These are phyloP conservation scores for Phytophthora pseudosyringae DNA, from an alignment of 352 stramenopile species.

Conservation along the genomic window DNA sequence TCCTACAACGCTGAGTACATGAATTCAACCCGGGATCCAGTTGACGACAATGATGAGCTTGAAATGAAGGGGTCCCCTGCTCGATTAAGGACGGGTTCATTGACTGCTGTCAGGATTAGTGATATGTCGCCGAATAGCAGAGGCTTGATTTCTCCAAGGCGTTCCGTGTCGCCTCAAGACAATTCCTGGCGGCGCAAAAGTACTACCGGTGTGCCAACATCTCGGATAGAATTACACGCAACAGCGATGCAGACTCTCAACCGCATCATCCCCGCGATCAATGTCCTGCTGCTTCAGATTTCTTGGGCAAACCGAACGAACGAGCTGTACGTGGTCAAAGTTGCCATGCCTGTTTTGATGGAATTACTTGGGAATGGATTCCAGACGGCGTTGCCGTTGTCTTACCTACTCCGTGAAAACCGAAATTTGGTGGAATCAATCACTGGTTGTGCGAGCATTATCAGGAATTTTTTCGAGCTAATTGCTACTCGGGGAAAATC, in stretches of 20 bases:
- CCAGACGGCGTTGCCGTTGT: conserved; percentile 69
- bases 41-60: conserved; percentile 34
- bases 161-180: conserved; percentile 31
- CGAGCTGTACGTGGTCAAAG: conserved; percentile 63
- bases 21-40: conserved; percentile 28
- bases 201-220: conserved; percentile 17
- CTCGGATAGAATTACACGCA: conserved; percentile 39
- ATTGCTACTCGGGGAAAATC: conserved; percentile 73
- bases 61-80: conserved; percentile 32
- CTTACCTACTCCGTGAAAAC: conserved; percentile 72
- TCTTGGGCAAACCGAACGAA: conserved; percentile 64
- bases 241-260: conserved; percentile 61
- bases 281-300: conserved; percentile 66
- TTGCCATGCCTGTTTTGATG: conserved; percentile 70
- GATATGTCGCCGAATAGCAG: conserved; percentile 13
- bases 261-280: conserved; percentile 63
- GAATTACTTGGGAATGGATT: conserved; percentile 78
- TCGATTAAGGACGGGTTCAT: conserved; percentile 25
- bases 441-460: conserved; percentile 61
- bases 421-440: conserved; percentile 80
- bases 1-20: conserved; percentile 57
- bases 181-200: conserved; percentile 40
- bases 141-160: conserved; percentile 30
- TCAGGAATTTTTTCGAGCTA: conserved; percentile 75
- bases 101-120: conserved; percentile 3